Base-by-base conservation (phyloP, 2,329 filamentous ascomycete genomes). In the Colletotrichum camelliae region DNA sequence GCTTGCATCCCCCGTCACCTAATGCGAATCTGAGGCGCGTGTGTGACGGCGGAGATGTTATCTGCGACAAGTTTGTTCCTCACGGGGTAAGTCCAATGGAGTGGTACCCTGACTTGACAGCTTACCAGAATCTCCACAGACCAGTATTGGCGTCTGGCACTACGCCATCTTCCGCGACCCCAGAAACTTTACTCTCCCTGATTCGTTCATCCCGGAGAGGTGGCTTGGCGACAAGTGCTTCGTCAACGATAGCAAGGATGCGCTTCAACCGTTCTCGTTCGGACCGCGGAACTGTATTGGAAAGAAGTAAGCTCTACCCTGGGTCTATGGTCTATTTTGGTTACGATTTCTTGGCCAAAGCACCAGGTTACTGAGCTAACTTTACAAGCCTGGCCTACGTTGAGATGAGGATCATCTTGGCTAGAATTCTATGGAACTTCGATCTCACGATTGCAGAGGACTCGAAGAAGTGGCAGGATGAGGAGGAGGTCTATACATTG, bases 401-500 rank as follows among this genome's bases (percentile, higher is more conserved):
- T n/a, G 58, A 61, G n/a, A 61, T 61, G 58, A 29, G 58, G 10
- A 35, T 33, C 29, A 61, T 61, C 12, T n/a, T 61, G 29, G 29
- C 27, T n/a, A 33, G 58, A n/a, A 18, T 61, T 7, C 3, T 58
- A 1, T 90, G 83, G 79, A 87, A 87, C 67, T 90, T 89, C 78
- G 88, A 90, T 74, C 73, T 89, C 72, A 78, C 80, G 37, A 80
- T 88, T 29, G 82, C 81, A 2, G 80, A 85, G 4, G 79, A 82
- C 33, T 78, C 77, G 15, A 31, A 77, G 6, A 77, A 82, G 27
- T 88, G 87, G 87, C 77, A 85, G n/a, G 77, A 79, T 0, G 29
- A 80, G 18, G 82, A 83, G 55, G 75, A 75, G 31, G 78, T 80
- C 24, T 82, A 79, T 70, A 58, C 55, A 21, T 18, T 58, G 27